These are phyloP conservation scores for Lanmaoa pseudosensibilis DNA, from an alignment of 768 basidiomycete genomes.

Conservation along the genomic window DNA sequence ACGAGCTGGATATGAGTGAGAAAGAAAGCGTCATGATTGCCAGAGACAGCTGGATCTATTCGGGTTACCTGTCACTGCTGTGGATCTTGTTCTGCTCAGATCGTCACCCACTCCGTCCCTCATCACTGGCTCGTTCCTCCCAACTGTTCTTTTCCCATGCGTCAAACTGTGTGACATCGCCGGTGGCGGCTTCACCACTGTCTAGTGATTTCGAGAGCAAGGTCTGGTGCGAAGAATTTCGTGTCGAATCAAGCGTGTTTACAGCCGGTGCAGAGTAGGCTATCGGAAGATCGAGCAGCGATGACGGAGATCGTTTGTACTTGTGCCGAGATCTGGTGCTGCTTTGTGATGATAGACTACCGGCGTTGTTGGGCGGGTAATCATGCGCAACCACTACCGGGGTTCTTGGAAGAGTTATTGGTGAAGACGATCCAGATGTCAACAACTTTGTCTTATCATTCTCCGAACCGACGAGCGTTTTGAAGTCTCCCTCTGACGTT, in stretches of 20 bases:
- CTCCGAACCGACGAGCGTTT: constrained; percentile 21
- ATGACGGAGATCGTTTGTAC: constrained; percentile 6
- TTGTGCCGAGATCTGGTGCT: constrained; percentile 29
- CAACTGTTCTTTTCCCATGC: constrained; percentile 53
- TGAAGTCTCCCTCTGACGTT: constrained; percentile 26
- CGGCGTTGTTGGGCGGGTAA: constrained; percentile 61
- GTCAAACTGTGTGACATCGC: constrained; percentile 19
- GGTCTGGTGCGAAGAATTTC: no score
- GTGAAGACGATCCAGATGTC: constrained; percentile 17
- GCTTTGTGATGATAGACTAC: constrained; percentile 33
- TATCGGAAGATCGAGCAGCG: no score
- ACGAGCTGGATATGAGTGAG: constrained; percentile 1
- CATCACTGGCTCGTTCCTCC: constrained; percentile 48
- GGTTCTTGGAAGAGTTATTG: constrained; percentile 9
- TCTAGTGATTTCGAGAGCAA: no score
- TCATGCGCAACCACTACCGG: constrained; percentile 21
- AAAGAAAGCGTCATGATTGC: not conserved
- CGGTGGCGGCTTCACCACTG: not conserved
- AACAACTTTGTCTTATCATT: constrained; percentile 13
- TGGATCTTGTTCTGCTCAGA: constrained; percentile 39
- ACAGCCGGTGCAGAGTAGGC: no score
- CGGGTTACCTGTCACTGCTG: constrained; percentile 30
- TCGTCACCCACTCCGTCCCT: constrained; percentile 47
- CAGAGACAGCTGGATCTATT: no score
- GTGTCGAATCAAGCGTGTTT: no score